phyloP scores from a whole-genome alignment of 225 moss, liverwort and hornwort species.

The Physcomitrellopsis africana region DNA sequence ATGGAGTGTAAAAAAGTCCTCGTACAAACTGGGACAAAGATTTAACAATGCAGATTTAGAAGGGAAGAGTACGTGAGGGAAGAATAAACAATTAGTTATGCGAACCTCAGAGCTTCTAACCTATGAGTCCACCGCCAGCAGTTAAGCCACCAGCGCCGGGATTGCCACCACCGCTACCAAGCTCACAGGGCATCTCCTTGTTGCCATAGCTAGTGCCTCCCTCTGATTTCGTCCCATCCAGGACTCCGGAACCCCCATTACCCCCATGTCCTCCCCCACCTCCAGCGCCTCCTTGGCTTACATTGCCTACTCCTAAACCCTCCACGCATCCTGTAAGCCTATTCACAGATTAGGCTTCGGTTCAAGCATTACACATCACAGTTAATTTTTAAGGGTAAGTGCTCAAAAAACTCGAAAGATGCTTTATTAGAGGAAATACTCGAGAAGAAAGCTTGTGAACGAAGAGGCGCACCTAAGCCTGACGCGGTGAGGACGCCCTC shows the following conservation, averaged over 20 bases:
- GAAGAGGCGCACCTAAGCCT: slow-evolving; percentile 59
- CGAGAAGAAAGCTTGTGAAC: neutral
- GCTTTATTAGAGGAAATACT: neutral
- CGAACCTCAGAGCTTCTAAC: slow-evolving; percentile 32
- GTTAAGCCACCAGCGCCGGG: slow-evolving; percentile 53
- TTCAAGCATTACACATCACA: neutral
- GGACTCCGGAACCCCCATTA: slow-evolving; percentile 62
- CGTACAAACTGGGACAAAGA: no score
- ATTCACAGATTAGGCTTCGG: neutral
- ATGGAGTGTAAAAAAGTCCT: no score
- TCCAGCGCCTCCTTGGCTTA: slow-evolving; percentile 52
- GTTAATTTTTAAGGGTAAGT: neutral
- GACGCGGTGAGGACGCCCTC: slow-evolving; percentile 73
- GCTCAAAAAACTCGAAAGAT: no score
- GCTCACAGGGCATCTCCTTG: slow-evolving; percentile 64
- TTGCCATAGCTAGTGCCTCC: slow-evolving; percentile 68
- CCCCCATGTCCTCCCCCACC: slow-evolving; percentile 88
- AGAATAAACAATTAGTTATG: neutral
- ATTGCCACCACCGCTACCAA: slow-evolving; percentile 82
- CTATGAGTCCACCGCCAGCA: slow-evolving; percentile 77
- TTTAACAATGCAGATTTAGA: no score
- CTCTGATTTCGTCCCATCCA: slow-evolving; percentile 51
- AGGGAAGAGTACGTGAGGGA: neutral
- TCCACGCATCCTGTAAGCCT: slow-evolving; percentile 36
- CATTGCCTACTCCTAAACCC: slow-evolving; percentile 57